phyloP scores from a whole-genome alignment of 345 rosid genomes.

The Aquilaria malaccensis region DNA sequence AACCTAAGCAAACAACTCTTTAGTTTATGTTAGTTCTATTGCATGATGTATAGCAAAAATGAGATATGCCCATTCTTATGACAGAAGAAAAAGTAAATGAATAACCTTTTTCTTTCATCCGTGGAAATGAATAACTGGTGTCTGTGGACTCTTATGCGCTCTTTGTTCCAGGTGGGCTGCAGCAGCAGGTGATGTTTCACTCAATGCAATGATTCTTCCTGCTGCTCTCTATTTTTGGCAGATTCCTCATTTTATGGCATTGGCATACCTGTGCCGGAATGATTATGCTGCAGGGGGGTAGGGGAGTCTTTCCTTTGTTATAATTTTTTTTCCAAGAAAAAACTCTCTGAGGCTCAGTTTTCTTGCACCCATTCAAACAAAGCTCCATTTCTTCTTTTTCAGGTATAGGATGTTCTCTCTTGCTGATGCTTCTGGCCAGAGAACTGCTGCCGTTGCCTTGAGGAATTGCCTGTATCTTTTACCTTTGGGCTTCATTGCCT shows the following conservation, averaged over 20 bases:
- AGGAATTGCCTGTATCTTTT: conserved; percentile 88
- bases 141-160: conserved; percentile 8
- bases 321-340: not conserved
- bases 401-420: conserved; percentile 93
- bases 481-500: conserved; percentile 77
- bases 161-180: conserved; percentile 73
- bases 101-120: not conserved
- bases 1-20: not conserved
- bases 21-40: not conserved
- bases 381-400: conserved; percentile 10
- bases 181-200: conserved; percentile 69
- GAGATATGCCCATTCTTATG: too few relatives aligned
- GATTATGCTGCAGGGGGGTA: conserved; percentile 99
- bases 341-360: not conserved
- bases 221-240: conserved; percentile 98
- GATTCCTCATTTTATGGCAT: conserved; percentile 98
- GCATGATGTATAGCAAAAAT: too few relatives aligned
- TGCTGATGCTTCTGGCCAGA: conserved; percentile 73
- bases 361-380: not conserved
- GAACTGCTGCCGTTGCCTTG: conserved; percentile 69
- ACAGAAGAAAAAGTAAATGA: too few relatives aligned
- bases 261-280: conserved; percentile 71
- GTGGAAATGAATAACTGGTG: not conserved
- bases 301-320: not conserved
- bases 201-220: conserved; percentile 71